Conservation (phyloP, 2,329 filamentous ascomycete species). For the Fusarium papillatum region DNA sequence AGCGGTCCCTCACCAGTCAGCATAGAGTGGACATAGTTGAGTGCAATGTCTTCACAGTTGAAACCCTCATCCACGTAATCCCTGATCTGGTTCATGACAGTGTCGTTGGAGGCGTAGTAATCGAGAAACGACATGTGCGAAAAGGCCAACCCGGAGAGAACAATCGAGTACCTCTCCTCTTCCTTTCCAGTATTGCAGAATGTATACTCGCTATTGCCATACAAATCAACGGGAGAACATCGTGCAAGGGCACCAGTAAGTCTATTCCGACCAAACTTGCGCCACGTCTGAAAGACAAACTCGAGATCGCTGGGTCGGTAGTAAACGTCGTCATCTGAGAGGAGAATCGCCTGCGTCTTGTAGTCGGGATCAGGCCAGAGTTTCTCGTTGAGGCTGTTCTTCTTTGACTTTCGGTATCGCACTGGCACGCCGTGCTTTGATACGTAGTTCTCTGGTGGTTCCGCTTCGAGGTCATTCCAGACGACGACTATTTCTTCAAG, state of each 20-base stretch:
- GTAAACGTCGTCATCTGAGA: slow-evolving; percentile 56
- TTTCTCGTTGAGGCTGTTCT: slow-evolving; percentile 54
- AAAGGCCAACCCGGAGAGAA: slow-evolving; percentile 55
- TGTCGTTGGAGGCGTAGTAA: slow-evolving; percentile 54
- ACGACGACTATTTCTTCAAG: slow-evolving; percentile 54
- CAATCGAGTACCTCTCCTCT: slow-evolving; percentile 50
- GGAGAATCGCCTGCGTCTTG: slow-evolving; percentile 54
- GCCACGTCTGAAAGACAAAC: slow-evolving; percentile 57
- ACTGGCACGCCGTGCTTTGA: slow-evolving; percentile 49
- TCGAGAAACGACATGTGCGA: slow-evolving; percentile 54
- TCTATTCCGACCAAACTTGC: slow-evolving; percentile 51
- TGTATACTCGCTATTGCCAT: slow-evolving; percentile 48
- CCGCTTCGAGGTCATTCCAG: slow-evolving; percentile 52
- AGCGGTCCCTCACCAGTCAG: slow-evolving; percentile 52
- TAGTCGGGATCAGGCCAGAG: slow-evolving; percentile 52
- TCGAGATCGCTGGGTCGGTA: slow-evolving; percentile 54
- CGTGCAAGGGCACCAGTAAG: slow-evolving; percentile 53
- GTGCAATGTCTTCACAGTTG: slow-evolving; percentile 57
- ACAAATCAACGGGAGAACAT: slow-evolving; percentile 45
- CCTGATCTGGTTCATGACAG: slow-evolving; percentile 47
- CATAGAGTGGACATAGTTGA: slow-evolving; percentile 52
- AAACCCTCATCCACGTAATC: slow-evolving; percentile 53
- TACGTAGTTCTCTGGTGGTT: slow-evolving; percentile 45
- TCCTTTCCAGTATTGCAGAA: slow-evolving; percentile 46
- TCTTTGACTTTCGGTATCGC: slow-evolving; percentile 48